phyloP scores from a whole-genome alignment of 768 basidiomycete species.

The Suillus subaureus region DNA sequence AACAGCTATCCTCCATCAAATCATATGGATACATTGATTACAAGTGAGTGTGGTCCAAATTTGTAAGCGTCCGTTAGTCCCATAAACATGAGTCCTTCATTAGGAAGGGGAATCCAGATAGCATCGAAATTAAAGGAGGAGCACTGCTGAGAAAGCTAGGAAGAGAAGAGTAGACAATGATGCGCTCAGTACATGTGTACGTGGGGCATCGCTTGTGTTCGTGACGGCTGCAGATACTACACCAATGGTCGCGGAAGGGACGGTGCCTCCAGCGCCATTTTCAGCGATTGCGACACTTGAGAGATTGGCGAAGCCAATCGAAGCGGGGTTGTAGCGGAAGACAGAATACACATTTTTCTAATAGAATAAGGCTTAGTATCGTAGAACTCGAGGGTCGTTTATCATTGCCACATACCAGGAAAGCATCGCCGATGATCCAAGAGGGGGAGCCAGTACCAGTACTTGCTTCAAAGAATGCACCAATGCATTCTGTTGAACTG shows the following conservation, averaged over 20 bases:
- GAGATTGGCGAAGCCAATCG: constrained; percentile 53
- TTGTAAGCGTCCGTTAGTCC: not conserved
- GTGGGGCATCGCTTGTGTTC: constrained; percentile 11
- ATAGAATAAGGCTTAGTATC: not conserved
- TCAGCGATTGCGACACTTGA: constrained; percentile 30
- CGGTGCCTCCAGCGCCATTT: constrained; percentile 34
- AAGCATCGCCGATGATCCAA: constrained; percentile 60
- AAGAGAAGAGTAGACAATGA: not conserved
- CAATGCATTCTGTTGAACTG: constrained; percentile 46
- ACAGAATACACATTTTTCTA: constrained; percentile 62
- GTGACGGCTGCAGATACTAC: constrained; percentile 50
- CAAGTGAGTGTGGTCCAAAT: not conserved
- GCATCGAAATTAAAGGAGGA: not conserved
- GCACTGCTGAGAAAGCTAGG: not conserved
- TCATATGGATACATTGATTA: not conserved
- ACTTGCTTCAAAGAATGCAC: constrained; percentile 51
- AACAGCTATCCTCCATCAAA: not conserved
- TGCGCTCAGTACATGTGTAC: constrained; percentile 3
- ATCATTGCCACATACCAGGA: constrained; percentile 34
- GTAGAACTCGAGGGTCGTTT: not conserved
- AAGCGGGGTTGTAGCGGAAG: constrained; percentile 49
- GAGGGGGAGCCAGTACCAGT: constrained; percentile 35
- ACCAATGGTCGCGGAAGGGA: constrained; percentile 63
- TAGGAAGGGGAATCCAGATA: not conserved
- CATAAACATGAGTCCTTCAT: not conserved